Evolutionary conservation across 2,329 filamentous ascomycete species (phyloP).

Genomic region (Chalaropsis ovoidea): DNA sequence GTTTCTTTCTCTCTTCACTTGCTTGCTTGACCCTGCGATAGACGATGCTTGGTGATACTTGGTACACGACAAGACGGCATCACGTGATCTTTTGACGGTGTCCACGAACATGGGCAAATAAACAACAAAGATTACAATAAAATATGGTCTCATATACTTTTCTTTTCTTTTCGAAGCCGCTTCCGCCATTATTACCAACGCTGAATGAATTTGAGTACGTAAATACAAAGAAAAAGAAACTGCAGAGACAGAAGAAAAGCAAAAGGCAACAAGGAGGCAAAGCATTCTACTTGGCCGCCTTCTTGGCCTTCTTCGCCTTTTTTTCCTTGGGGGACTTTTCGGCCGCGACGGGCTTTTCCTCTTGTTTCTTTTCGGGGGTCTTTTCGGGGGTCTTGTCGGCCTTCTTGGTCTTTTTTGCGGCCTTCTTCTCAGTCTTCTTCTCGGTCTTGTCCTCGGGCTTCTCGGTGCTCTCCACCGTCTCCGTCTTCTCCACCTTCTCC

Average conservation of each 20-base stretch:
- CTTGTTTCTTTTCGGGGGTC: no score
- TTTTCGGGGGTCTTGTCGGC: slow-evolving; percentile 22
- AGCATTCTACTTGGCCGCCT: slow-evolving; percentile 19
- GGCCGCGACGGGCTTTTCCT: slow-evolving; percentile 22
- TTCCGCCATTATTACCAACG: slow-evolving; percentile 22
- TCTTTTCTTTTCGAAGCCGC: slow-evolving; percentile 27
- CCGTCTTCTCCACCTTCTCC: slow-evolving; percentile 24
- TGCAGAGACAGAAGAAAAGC: background rate
- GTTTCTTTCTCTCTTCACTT: slow-evolving; percentile 13
- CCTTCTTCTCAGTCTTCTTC: slow-evolving; percentile 23
- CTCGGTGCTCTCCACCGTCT: slow-evolving; percentile 8
- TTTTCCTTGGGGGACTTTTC: slow-evolving; percentile 25
- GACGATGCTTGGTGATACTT: background rate
- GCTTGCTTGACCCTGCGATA: slow-evolving; percentile 9
- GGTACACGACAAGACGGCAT: background rate
- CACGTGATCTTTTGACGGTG: background rate
- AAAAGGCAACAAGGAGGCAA: background rate
- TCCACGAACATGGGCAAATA: background rate
- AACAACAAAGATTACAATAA: background rate
- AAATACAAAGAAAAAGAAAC: slow-evolving; percentile 5
- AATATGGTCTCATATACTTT: background rate
- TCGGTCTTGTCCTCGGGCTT: slow-evolving; percentile 23
- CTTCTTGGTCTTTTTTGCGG: slow-evolving; percentile 19
- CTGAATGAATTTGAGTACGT: slow-evolving; percentile 19
- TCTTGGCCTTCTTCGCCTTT: slow-evolving; percentile 27